These are phyloP conservation scores for Candida sp. DNA, from an alignment of 1,139 yeast species.

Conservation along the genomic window DNA sequence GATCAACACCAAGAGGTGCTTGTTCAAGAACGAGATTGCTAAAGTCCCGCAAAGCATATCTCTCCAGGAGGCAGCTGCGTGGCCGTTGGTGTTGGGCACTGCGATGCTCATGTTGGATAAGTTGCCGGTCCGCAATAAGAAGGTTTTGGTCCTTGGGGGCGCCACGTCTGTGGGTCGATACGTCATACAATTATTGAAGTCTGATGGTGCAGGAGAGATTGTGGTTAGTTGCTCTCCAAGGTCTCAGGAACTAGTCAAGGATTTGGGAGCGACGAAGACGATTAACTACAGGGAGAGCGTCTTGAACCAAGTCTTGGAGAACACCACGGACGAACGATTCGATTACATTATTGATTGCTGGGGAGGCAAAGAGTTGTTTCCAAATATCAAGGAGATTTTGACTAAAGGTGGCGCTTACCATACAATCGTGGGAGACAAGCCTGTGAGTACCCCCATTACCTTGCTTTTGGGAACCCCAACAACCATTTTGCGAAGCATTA, in stretches of 20 bases:
- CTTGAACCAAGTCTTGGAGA: constrained; percentile 24
- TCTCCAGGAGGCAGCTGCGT: constrained; percentile 59
- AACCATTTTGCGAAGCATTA: not conserved
- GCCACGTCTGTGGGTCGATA: constrained; percentile 70
- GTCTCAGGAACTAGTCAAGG: constrained; percentile 42
- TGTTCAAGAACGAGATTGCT: constrained; percentile 35
- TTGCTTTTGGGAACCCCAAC: not conserved
- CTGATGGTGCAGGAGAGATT: constrained; percentile 46
- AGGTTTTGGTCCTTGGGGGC: constrained; percentile 70
- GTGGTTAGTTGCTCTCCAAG: constrained; percentile 40
- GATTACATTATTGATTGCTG: constrained; percentile 37
- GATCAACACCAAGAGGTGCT: constrained; percentile 28
- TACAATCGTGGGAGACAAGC: constrained; percentile 47
- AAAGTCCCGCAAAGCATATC: constrained; percentile 51
- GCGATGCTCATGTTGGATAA: constrained; percentile 48
- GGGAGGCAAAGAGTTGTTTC: constrained; percentile 27
- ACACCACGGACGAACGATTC: constrained; percentile 16
- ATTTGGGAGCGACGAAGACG: constrained; percentile 53
- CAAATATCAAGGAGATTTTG: constrained; percentile 29
- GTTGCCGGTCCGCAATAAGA: constrained; percentile 11
- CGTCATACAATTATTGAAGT: constrained; percentile 59
- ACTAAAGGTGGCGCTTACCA: constrained; percentile 43
- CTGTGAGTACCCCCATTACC: not conserved
- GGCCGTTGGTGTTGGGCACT: constrained; percentile 60
- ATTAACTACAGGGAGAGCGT: constrained; percentile 47